These are phyloP conservation scores for Citrus cavaleriei DNA, from an alignment of 345 rosid genomes.

Conservation along the genomic window DNA sequence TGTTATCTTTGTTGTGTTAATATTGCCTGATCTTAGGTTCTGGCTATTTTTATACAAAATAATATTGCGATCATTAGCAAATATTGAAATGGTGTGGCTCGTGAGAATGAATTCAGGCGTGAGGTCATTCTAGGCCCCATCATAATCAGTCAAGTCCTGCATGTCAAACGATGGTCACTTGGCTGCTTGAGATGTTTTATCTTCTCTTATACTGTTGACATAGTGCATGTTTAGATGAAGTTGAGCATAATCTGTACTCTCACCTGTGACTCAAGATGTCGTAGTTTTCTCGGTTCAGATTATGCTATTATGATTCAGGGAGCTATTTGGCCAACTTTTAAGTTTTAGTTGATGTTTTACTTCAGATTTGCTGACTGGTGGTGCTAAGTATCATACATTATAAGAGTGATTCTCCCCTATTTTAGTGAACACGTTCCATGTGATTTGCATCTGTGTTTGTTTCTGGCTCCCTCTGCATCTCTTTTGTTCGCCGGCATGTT, in stretches of 20 bases:
- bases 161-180: not conserved
- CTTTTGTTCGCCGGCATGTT: not conserved
- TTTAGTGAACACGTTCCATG: too few relatives aligned
- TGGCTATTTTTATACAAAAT: not conserved
- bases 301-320: not conserved
- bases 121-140: not conserved
- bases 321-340: not conserved
- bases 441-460: not conserved
- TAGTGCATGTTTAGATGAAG: not conserved
- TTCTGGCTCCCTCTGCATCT: too few relatives aligned
- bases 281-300: not conserved
- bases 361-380: not conserved
- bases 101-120: not conserved
- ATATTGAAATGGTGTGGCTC: not conserved
- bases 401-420: not conserved
- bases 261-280: not conserved
- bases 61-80: not conserved
- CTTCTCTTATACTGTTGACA: not conserved
- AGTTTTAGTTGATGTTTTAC: not conserved
- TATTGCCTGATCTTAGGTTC: not conserved
- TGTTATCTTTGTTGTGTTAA: not conserved
- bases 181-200: not conserved
- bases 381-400: not conserved
- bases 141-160: not conserved
- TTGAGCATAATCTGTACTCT: not conserved